These are phyloP conservation scores for Vinca major DNA, from an alignment of 305 asterid genomes.

Conservation along the genomic window DNA sequence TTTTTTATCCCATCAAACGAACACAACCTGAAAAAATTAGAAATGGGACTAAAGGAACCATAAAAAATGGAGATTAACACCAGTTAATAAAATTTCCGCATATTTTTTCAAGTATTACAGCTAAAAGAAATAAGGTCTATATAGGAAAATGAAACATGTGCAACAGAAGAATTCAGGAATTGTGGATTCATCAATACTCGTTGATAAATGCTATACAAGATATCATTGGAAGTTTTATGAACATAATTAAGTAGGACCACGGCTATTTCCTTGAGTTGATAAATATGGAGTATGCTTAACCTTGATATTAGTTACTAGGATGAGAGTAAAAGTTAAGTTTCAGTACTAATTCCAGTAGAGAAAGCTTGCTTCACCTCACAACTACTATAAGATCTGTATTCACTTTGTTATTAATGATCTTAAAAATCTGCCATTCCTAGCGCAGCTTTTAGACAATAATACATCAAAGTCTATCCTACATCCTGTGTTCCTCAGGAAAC, in stretches of 20 bases:
- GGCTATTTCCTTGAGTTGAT: background rate
- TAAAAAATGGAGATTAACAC: background rate
- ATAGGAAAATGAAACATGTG: background rate
- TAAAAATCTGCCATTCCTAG: no score
- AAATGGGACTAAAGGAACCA: background rate
- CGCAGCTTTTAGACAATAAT: no score
- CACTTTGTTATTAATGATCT: no score
- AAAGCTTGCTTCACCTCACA: no score
- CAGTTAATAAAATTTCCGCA: background rate
- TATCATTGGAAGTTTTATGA: background rate
- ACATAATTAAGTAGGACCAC: background rate
- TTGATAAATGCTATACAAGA: background rate
- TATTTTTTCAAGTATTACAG: background rate
- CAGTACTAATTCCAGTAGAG: background rate
- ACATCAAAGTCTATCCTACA: no score
- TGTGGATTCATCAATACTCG: background rate
- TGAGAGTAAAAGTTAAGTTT: background rate
- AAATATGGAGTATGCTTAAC: no score
- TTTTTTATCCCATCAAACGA: background rate
- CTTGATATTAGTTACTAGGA: background rate
- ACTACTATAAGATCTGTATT: no score
- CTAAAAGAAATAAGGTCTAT: no score
- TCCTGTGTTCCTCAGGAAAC: background rate
- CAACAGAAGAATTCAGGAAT: background rate
- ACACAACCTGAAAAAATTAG: background rate